Evolutionary conservation across 805 yeast species (phyloP), one percentile per base, ranked within the genome.

Genomic region (Peterozyma xylosa): DNA sequence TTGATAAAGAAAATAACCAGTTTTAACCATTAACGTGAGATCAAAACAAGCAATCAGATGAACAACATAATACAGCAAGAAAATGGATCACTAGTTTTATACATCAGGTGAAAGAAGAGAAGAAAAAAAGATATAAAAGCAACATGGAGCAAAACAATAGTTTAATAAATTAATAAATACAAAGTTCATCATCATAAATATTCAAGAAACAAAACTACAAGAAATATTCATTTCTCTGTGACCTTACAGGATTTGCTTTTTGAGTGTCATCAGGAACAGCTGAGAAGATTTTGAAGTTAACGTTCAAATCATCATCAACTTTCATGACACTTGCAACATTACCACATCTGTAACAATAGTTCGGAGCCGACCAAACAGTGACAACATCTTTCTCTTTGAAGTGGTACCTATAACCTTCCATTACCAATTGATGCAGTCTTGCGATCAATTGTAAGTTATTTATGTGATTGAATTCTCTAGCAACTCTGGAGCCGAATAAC

Each of bases 241-340:
- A 58, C 41, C 63, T 64, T 2, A 58, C 45, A 11, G 68, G 66
- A 42, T 62, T 60, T 41, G 62, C 54, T 50, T 60, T 64, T 18
- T 60, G 48, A 11, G 68, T 64, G 55, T 87, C 95, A 60, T 88
- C 96, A 49, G 93, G 95, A 38, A 91, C 99, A 10, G 98, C 98
- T 55, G 88, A 82, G 65, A 93, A 93, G 17, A 93, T 93, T 59
- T 87, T 86, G 68, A 93, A 93, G 56, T 86, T 83, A 10, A 97
- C 96, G 50, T 80, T 84, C 54, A 86, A 68, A 52, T 82, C 82
- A 50, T 87, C 96, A 55, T 83, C 95, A 43, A 93, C 86, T 62
- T 89, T 87, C 99, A 91, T 91, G 14, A 91, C 96, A 72, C 95
- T 85, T 30, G 99, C 99, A 42, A 91, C 98, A 59, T 91, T 91